Evolutionary conservation across 192 early-diverging fungal species (phyloP).

Genomic region (Funneliformis geosporum): DNA sequence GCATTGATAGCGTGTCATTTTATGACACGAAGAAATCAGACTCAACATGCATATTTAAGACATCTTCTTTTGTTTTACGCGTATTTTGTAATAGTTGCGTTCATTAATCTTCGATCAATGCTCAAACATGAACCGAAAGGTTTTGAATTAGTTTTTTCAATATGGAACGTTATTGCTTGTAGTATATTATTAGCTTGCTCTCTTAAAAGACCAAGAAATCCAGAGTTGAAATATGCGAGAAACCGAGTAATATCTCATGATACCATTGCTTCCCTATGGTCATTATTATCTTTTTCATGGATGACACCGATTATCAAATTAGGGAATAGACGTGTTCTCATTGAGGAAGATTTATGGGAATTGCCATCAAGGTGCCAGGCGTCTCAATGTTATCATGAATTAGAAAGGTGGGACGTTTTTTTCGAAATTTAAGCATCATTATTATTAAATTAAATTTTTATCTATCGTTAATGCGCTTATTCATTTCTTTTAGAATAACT

Average conservation of each 20-base stretch:
- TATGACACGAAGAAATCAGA: constrained; percentile 33
- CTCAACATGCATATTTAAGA: constrained; percentile 25
- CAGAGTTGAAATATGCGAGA: constrained; percentile 23
- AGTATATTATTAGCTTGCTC: constrained; percentile 25
- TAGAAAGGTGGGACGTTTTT: constrained; percentile 9
- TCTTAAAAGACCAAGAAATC: constrained; percentile 28
- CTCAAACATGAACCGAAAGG: background rate
- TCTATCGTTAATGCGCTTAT: background rate
- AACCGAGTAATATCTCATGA: constrained; percentile 35
- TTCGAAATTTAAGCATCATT: background rate
- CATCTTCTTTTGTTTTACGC: constrained; percentile 25
- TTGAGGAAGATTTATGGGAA: constrained; percentile 40
- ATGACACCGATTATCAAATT: constrained; percentile 39
- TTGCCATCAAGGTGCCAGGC: constrained; percentile 35
- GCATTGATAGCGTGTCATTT: constrained; percentile 32
- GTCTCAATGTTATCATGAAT: constrained; percentile 29
- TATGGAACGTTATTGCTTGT: constrained; percentile 26
- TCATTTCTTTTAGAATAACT: constrained; percentile 1
- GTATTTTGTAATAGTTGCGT: constrained; percentile 10
- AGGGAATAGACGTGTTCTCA: constrained; percentile 36
- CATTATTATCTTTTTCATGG: constrained; percentile 34
- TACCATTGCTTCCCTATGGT: constrained; percentile 34
- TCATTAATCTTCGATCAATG: constrained; percentile 30
- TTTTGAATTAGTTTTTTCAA: constrained; percentile 26
- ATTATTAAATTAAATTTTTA: background rate